Conservation (phyloP, 2,329 filamentous ascomycete genomes). For the Cercospora sp. region DNA sequence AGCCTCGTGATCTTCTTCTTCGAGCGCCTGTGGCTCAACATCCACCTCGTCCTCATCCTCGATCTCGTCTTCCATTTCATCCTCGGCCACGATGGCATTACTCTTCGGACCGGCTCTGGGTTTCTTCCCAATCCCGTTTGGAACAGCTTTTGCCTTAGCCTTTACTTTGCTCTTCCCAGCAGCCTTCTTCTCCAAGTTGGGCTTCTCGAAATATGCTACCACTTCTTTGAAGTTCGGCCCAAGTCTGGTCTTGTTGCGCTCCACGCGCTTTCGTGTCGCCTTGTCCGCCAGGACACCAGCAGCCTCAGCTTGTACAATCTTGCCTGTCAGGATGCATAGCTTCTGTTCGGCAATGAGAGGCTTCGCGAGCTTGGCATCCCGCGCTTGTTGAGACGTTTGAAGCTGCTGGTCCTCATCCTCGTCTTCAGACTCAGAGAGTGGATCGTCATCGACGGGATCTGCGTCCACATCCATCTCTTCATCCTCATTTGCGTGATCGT, state of each 20-base stretch:
- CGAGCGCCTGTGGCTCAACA: conserved; percentile 21
- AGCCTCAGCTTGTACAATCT: conserved; percentile 77
- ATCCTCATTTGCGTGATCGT: conserved; percentile 44
- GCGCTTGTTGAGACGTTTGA: conserved; percentile 59
- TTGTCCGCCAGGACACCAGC: conserved; percentile 71
- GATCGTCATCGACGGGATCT: conserved; percentile 34
- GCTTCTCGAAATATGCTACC: conserved; percentile 69
- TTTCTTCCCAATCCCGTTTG: conserved; percentile 47
- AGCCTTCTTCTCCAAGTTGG: conserved; percentile 54
- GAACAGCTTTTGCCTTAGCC: conserved; percentile 36
- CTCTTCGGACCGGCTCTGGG: conserved; percentile 44
- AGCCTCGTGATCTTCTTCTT: conserved; percentile 35
- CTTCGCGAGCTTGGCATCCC: conserved; percentile 55
- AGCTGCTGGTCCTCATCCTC: conserved; percentile 46
- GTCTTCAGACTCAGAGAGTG: conserved; percentile 41
- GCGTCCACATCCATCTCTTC: conserved; percentile 55
- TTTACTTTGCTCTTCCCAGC: conserved; percentile 50
- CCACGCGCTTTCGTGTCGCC: conserved; percentile 68
- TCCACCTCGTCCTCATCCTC: conserved; percentile 46
- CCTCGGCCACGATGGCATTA: conserved; percentile 46
- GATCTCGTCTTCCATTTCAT: conserved; percentile 43
- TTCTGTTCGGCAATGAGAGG: conserved; percentile 79
- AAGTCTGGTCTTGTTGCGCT: conserved; percentile 76
- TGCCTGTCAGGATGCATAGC: conserved; percentile 81
- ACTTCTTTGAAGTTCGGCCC: conserved; percentile 86